Base-by-base conservation (phyloP, 345 rosid genomes). In the Acer campestre region DNA sequence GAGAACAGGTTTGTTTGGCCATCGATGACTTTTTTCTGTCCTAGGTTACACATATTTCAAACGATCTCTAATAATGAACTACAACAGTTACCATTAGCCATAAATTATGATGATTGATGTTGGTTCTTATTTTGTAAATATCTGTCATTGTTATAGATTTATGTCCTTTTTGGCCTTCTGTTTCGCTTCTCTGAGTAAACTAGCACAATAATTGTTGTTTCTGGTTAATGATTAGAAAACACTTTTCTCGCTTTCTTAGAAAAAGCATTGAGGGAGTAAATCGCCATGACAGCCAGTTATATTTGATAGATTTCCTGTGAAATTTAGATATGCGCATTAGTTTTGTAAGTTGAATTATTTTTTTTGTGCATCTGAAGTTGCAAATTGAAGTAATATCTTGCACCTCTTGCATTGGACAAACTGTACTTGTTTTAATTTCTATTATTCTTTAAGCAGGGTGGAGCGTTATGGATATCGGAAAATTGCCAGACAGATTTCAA, bases 371-470 rank as follows among this genome's bases (percentile, higher is more conserved):
- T 10, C 1, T 11, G 12, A 44, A 68, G 55, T 68, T 67, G 27
- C 71, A 67, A 22, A 68, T 16, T 53, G 58, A 53, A 53, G 18
- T 53, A 4, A 13, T 42, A 42, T 42, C 11, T 9, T 7, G 46
- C 46, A 8, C 46, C 46, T 42, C 46, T 42, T 42, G 46, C 46
- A 7, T 42, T 42, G 46, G 46, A 42, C 46, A 58, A 14, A 42
- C 67, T 42, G 13, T 4, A 6, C n/a, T 14, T 13, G 53, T 73
- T 27, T 51, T 61, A 29, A 31, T 70, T 29, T 53, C 13, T 4
- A 70, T 31, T 53, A 53, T 38, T 76, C 51, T 31, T 18, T 67
- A 38, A 76, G 1, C 27, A 71, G 75, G 75, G 46, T n/a, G 56
- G 68, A 11, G 67, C 66, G 11, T 25, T 35, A 31, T 76, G 22